Base-by-base conservation (phyloP, 2,329 filamentous ascomycete genomes). In the Fusarium heterosporum region DNA sequence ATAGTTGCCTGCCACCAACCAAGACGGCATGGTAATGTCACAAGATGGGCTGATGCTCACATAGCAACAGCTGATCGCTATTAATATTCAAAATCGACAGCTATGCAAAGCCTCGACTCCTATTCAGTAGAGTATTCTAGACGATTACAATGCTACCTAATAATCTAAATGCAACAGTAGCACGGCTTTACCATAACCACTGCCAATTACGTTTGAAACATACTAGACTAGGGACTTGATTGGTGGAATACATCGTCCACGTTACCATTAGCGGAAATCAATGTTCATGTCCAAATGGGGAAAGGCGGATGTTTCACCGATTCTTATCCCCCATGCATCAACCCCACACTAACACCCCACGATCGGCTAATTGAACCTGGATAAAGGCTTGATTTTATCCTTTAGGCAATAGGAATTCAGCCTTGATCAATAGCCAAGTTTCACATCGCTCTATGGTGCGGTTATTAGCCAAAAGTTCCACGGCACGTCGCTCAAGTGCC, bases 291-390 rank as follows among this genome's bases (percentile, higher is more conserved):
- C 16, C 5, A 5, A 6, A n/a, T n/a, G 3, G 3, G 34, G 34
- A 36, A 36, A 36, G 34, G 34, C 34, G 34, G 16, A 36, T 36
- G 34, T 36, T 36, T 36, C 34, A 36, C 34, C 34, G 34, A 36
- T 36, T 17, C 34, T n/a, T 36, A 8, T n/a, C 16, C 7, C 34
- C 28, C 9, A 36, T 11, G 8, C 16, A 16, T 36, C n/a, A 36
- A n/a, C 34, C 34, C 34, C 34, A 36, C 34, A 36, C 16, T 5
- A 54, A 30, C 42, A 54, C 42, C 29, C 51, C 50, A 54, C 42
- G 51, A 39, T 54, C 30, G 51, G 51, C 17, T 54, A 54, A 54
- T 54, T 54, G 19, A 38, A 14, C 28, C 51, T 49, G 51, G 51
- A 17, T 54, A 54, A 54, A 54, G 4, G 49, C 14, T 17, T 14